Base-by-base conservation (phyloP, 2,329 filamentous ascomycete genomes). In the Beauveria asiatica region DNA sequence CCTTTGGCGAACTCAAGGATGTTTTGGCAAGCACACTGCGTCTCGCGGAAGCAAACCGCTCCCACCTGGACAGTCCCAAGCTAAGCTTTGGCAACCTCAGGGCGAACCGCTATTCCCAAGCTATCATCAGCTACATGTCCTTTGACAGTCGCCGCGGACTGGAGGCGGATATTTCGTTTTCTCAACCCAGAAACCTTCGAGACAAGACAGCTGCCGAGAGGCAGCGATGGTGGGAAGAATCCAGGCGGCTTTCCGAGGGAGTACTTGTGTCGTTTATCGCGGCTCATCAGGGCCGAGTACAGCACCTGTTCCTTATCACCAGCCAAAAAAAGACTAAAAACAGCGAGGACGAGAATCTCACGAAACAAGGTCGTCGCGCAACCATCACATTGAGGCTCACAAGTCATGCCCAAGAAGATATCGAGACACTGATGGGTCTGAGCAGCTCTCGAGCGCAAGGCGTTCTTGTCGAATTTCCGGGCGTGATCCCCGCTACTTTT, bases 1-100 rank as follows among this genome's bases (percentile, higher is more conserved):
- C 49, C 1, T 54, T 59, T 48, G 57, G 57, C 9, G 57, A 59
- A 19, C 49, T 59, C n/a, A 59, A 59, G 17, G 41, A 59, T 16
- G 41, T 54, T 4, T 11, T 59, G 21, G 39, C 27, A 46, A 25
- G 41, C 25, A 33, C n/a, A 25, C 19, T 59, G 23, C 49, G 41
- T 27, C 16, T 37, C 17, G 11, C n/a, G 11, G 57, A 53, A 19
- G n/a, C 16, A 39, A 27, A 59, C 49, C 17, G 27, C 30, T n/a
- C 39, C 30, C 41, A 59, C 21, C 49, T 59, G 5, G 6, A 50
- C 27, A 45, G 39, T 19, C 41, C 41, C 41, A 53, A 25, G 27
- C 39, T 59, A 8, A 48, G 37, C 21, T 54, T 59, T 10, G 57
- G 57, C 41, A 59, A 41, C 42, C 25, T 59, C 27, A 53, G 49